Evolutionary conservation across 129 eudicot species (phyloP).

Genomic region (Lonicera japonica): DNA sequence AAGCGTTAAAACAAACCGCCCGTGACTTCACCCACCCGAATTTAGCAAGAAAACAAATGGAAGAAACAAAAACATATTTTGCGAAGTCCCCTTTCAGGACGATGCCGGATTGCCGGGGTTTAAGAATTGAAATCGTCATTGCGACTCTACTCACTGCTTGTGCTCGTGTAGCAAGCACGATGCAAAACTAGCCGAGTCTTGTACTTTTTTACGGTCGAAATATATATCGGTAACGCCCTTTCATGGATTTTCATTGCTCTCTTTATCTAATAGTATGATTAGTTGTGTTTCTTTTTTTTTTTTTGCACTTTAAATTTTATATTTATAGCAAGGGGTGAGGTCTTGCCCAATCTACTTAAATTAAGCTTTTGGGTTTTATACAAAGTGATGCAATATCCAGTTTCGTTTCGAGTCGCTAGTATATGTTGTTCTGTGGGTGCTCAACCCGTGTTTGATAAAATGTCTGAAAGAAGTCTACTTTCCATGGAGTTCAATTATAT

Average conservation of each 20-base stretch:
- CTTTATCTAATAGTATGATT: background rate
- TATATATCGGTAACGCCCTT: too few relatives aligned
- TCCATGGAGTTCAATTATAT: background rate
- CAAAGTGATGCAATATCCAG: background rate
- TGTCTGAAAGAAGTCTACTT: background rate
- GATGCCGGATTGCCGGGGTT: too few relatives aligned
- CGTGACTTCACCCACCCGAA: too few relatives aligned
- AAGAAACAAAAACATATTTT: too few relatives aligned
- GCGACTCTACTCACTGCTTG: too few relatives aligned
- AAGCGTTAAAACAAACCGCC: too few relatives aligned
- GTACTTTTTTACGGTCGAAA: too few relatives aligned
- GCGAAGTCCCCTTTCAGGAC: too few relatives aligned
- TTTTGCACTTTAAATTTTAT: background rate
- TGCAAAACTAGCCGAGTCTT: too few relatives aligned
- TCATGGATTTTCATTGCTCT: background rate
- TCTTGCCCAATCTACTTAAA: background rate
- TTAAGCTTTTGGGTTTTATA: background rate
- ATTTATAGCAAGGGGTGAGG: background rate
- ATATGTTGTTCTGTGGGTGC: background rate
- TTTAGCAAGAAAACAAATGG: too few relatives aligned
- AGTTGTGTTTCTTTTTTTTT: background rate
- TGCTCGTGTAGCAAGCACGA: too few relatives aligned
- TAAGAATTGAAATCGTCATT: too few relatives aligned
- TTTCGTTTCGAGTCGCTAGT: background rate
- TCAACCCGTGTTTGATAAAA: slow-evolving; percentile 2